Conservation (phyloP, 1,139 yeast genomes). For the Suzukiozyma palmioleophila region DNA sequence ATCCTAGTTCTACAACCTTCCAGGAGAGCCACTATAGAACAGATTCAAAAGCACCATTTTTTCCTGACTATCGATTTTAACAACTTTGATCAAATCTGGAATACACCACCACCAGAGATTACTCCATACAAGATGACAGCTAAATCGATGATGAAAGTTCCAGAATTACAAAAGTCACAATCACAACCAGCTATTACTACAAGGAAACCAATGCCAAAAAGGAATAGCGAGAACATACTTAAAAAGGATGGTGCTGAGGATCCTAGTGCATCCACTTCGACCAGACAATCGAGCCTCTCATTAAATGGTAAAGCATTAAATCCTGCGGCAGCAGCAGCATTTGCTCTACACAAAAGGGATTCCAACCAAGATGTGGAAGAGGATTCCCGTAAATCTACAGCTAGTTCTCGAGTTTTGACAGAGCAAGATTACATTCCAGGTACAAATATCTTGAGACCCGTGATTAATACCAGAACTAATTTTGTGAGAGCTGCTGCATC, state of each 20-base stretch:
- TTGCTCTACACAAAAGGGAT: slow-evolving; percentile 31
- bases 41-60: slow-evolving; percentile 57
- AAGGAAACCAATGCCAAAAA: slow-evolving; percentile 8
- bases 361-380: slow-evolving; percentile 13
- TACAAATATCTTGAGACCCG: slow-evolving; percentile 54
- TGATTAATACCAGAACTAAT: slow-evolving; percentile 38
- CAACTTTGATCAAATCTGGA: slow-evolving; percentile 66
- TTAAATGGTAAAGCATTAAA: slow-evolving; percentile 17
- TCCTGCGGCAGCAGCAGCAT: slow-evolving; percentile 46
- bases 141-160: slow-evolving; percentile 53
- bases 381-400: slow-evolving; percentile 10
- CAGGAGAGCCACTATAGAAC: slow-evolving; percentile 34
- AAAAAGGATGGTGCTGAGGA: slow-evolving; percentile 7
- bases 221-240: slow-evolving; percentile 9
- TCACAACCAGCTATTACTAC: slow-evolving; percentile 14
- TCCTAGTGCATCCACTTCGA: slow-evolving; percentile 4
- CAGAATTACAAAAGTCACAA: slow-evolving; percentile 31
- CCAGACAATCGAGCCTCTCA: not conserved
- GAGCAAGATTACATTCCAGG: slow-evolving; percentile 48
- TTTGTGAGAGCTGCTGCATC: slow-evolving; percentile 16
- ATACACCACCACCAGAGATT: slow-evolving; percentile 63
- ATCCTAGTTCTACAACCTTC: slow-evolving; percentile 44
- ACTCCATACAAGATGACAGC: slow-evolving; percentile 62
- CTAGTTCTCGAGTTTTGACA: slow-evolving; percentile 5
- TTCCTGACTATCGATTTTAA: slow-evolving; percentile 65